Evolutionary conservation across 305 asterid genomes (phyloP).

Genomic region (Fraxinus greggii): DNA sequence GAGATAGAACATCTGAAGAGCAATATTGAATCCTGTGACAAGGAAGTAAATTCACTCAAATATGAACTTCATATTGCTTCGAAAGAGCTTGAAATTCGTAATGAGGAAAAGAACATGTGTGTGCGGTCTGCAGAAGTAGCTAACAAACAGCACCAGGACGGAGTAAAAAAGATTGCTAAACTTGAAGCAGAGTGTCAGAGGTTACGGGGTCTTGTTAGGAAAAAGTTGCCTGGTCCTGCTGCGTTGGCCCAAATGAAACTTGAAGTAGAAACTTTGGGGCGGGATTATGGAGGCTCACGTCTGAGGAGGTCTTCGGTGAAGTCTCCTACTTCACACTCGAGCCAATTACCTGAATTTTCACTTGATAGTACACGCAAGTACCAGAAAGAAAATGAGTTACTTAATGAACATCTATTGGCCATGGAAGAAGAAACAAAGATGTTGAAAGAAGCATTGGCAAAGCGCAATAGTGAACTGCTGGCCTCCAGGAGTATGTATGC

Average conservation of each 20-base stretch:
- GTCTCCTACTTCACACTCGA: constrained; percentile 57
- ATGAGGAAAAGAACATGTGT: constrained; percentile 91
- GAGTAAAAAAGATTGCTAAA: constrained; percentile 88
- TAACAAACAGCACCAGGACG: constrained; percentile 89
- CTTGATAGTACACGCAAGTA: constrained; percentile 58
- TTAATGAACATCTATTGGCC: constrained; percentile 68
- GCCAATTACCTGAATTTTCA: constrained; percentile 60
- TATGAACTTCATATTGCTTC: constrained; percentile 76
- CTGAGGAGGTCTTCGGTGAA: constrained; percentile 70
- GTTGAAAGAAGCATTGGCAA: constrained; percentile 91
- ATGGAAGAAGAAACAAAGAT: constrained; percentile 98
- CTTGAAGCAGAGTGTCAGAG: constrained; percentile 97
- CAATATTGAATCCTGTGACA: constrained; percentile 64
- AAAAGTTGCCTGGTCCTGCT: constrained; percentile 96
- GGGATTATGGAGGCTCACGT: constrained; percentile 73
- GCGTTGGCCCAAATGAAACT: constrained; percentile 97
- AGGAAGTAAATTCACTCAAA: constrained; percentile 72
- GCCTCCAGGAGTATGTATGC: constrained; percentile 70
- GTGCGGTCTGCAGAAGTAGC: constrained; percentile 90
- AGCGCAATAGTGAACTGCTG: constrained; percentile 85
- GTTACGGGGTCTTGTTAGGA: constrained; percentile 90
- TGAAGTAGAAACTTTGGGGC: constrained; percentile 88
- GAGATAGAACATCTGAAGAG: constrained; percentile 66
- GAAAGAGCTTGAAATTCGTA: constrained; percentile 88
- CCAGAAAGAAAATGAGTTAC: constrained; percentile 70